Evolutionary conservation across 2,329 filamentous ascomycete species (phyloP).

Genomic region (Mycogone perniciosa): DNA sequence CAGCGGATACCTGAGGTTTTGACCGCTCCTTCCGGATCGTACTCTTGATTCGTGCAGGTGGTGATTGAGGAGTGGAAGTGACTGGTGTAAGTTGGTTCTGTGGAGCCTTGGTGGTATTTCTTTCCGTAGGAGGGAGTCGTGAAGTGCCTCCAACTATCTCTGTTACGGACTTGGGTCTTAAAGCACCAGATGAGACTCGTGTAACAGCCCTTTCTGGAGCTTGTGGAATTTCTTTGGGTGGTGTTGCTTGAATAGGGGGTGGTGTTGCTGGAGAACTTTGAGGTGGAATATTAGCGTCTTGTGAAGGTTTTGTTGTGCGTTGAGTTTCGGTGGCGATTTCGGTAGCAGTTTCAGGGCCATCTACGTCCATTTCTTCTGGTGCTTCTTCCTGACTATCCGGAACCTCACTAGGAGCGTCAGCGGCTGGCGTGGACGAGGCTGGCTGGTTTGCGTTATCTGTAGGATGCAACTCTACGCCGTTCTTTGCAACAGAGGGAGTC

Average conservation of each 20-base stretch:
- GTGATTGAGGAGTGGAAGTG: conserved; percentile 40
- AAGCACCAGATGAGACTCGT: conserved; percentile 61
- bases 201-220: conserved; percentile 54
- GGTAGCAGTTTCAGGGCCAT: conserved; percentile 19
- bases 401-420: conserved; percentile 26
- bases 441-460: neutral
- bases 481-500: neutral
- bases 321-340: conserved; percentile 11
- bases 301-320: conserved; percentile 7
- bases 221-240: conserved; percentile 17
- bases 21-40: conserved; percentile 48
- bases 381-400: conserved; percentile 30
- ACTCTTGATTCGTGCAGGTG: conserved; percentile 25
- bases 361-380: conserved; percentile 31
- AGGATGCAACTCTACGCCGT: neutral
- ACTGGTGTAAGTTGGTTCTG: conserved; percentile 34
- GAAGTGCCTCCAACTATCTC: conserved; percentile 62
- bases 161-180: conserved; percentile 65
- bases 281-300: conserved; percentile 5
- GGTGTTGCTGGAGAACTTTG: conserved; percentile 13
- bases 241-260: conserved; percentile 1
- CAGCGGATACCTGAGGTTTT: conserved; percentile 64
- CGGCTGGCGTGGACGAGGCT: neutral
- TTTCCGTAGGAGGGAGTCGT: conserved; percentile 29
- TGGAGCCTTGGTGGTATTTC: conserved; percentile 22